Evolutionary conservation across 306 rosid genomes (phyloP).

Genomic region (Vachellia collinsii): DNA sequence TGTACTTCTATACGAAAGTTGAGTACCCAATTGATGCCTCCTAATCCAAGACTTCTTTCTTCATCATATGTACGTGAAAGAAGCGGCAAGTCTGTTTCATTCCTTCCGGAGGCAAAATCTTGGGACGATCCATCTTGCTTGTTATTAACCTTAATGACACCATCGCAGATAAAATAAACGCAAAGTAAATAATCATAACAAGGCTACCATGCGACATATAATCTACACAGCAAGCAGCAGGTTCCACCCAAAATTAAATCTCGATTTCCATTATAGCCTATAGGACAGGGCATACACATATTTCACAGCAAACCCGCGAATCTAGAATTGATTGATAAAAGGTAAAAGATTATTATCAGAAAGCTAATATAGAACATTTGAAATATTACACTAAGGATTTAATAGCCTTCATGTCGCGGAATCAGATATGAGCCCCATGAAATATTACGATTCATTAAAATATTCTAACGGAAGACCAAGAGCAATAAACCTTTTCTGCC

Average conservation of each 20-base stretch:
- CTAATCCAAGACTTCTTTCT: constrained; percentile 85
- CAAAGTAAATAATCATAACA: constrained; percentile 12
- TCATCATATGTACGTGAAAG: constrained; percentile 54
- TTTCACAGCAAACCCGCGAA: constrained; percentile 6
- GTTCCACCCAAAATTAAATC: background rate
- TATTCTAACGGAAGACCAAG: constrained; percentile 10
- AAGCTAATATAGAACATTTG: background rate
- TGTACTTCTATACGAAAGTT: background rate
- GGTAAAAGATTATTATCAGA: background rate
- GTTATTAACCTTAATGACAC: constrained; percentile 47
- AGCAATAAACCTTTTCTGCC: constrained; percentile 60
- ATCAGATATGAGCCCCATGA: constrained; percentile 23
- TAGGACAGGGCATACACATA: background rate
- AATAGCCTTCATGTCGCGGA: background rate
- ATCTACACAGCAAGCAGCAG: constrained; percentile 20
- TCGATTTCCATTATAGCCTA: background rate
- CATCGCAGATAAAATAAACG: constrained; percentile 18
- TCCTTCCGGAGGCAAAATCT: constrained; percentile 49
- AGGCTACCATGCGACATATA: constrained; percentile 22
- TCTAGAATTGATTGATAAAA: background rate
- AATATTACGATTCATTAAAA: constrained; percentile 14
- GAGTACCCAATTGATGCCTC: constrained; percentile 85
- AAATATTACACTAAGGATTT: background rate
- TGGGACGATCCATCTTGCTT: constrained; percentile 43
- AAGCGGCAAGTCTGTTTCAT: constrained; percentile 45